Percentiles rank a stretch among this genome's conserved stretches.
Conservation (phyloP, 345 rosid genomes). For the Eucalyptus tenuipes region DNA sequence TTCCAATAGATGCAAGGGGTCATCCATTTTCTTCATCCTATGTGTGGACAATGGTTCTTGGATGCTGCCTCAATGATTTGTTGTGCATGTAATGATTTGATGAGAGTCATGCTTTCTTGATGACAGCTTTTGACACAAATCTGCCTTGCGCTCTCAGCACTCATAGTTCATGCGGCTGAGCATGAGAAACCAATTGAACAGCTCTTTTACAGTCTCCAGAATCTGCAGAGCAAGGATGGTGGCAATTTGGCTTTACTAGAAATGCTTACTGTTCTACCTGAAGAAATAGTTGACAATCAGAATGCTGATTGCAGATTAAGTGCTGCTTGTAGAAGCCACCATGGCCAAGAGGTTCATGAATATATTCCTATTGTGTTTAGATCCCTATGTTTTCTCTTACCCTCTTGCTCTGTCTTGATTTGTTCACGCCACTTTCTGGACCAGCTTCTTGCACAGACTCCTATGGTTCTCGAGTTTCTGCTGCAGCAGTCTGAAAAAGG, state of each 20-base stretch:
- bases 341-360: constrained; percentile 45
- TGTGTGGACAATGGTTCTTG: background rate
- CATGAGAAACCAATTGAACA: constrained; percentile 78
- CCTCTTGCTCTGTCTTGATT: background rate
- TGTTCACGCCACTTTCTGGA: background rate
- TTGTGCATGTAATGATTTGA: background rate
- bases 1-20: background rate
- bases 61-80: background rate
- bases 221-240: constrained; percentile 63
- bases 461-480: constrained; percentile 82
- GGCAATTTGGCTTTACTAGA: constrained; percentile 80
- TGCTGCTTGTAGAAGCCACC: constrained; percentile 45
- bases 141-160: constrained; percentile 85
- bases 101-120: background rate
- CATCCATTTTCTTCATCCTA: background rate
- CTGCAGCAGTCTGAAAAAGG: constrained; percentile 71
- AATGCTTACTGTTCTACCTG: constrained; percentile 92
- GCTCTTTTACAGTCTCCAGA: constrained; percentile 70
- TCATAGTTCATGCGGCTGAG: constrained; percentile 58
- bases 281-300: constrained; percentile 73
- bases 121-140: constrained; percentile 91
- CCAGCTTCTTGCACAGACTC: constrained; percentile 76
- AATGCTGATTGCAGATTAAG: constrained; percentile 41
- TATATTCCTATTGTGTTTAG: background rate
- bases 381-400: background rate